Base-by-base conservation (phyloP, 2,329 filamentous ascomycete genomes). In the Pyrenophora tritici-repentis region DNA sequence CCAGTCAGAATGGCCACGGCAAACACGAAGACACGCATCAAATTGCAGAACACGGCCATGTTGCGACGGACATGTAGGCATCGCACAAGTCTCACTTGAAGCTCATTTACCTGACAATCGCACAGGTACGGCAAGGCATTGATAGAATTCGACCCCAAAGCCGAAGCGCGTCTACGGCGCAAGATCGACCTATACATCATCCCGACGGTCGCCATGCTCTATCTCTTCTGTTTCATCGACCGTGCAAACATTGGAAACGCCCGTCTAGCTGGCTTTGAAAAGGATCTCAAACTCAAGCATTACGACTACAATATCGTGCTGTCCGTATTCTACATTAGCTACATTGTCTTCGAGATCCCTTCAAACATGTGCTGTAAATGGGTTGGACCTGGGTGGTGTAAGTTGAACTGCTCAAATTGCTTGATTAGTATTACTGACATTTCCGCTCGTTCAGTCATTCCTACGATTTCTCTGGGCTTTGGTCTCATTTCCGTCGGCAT, bases 191-290 rank as follows among this genome's bases (percentile, higher is more conserved):
- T 87, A 5, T 81, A 77, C 60, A 81, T 88, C 37, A 76, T 89
- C 0, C 87, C 87, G 0, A 87, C 84, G 0, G 85, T 89, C 0
- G 75, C 86, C 0, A 50, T 89, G 0, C 74, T 90, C 3, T 90
- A 89, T 61, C 78, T 89, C 0, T 89, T 89, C 63, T 89, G 86
- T 73, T 89, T 89, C 71, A 88, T 89, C 56, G 87, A 89, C 61
- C 80, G 87, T n/a, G 85, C 86, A 18, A 90, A 89, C 55, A 86
- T 90, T 32, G 87, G 86, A n/a, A 90, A 89, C 67, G 86, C 86
- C 2, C 81, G 80, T 55, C 75, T 89, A 14, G 86, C 86, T 3
- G 86, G 86, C 0, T 75, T 90, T 16, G 83, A 87, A 47, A 77
- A 75, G 29, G 86, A 89, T 44, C 78, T 90, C 1, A 66, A 75